phyloP scores from a whole-genome alignment of 208 protist genomes.

The Naegleria lovaniensis region DNA sequence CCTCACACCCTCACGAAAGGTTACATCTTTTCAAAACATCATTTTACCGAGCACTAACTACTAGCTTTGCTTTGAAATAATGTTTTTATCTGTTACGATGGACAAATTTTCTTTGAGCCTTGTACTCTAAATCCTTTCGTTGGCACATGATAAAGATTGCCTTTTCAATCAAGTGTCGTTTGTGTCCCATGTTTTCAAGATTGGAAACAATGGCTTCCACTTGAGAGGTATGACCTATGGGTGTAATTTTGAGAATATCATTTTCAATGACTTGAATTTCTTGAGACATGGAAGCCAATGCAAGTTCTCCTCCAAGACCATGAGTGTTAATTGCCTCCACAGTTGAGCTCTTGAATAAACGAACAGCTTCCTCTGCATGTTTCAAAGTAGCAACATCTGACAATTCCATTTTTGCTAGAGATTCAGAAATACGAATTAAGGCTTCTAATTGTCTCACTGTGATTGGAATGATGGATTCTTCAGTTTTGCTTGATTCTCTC shows the following conservation, averaged over 20 bases:
- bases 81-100: background rate
- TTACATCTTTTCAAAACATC: no score
- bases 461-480: constrained; percentile 67
- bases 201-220: background rate
- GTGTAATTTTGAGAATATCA: constrained; percentile 18
- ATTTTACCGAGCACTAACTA: no score
- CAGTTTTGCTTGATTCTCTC: constrained; percentile 65
- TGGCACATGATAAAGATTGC: constrained; percentile 31
- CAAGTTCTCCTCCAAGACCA: background rate
- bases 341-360: constrained; percentile 87
- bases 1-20: no score
- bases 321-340: constrained; percentile 63
- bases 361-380: constrained; percentile 88
- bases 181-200: background rate
- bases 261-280: constrained; percentile 27
- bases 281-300: background rate
- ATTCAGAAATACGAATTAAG: constrained; percentile 92
- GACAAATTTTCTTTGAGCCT: background rate
- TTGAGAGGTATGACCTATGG: background rate
- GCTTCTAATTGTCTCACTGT: constrained; percentile 89
- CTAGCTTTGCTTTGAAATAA: no score
- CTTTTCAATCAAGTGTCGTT: constrained; percentile 18
- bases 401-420: constrained; percentile 90
- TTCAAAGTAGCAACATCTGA: constrained; percentile 46
- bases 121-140: constrained; percentile 2